phyloP scores from a whole-genome alignment of 2,329 filamentous ascomycete species.

The Fusarium praegraminearum region DNA sequence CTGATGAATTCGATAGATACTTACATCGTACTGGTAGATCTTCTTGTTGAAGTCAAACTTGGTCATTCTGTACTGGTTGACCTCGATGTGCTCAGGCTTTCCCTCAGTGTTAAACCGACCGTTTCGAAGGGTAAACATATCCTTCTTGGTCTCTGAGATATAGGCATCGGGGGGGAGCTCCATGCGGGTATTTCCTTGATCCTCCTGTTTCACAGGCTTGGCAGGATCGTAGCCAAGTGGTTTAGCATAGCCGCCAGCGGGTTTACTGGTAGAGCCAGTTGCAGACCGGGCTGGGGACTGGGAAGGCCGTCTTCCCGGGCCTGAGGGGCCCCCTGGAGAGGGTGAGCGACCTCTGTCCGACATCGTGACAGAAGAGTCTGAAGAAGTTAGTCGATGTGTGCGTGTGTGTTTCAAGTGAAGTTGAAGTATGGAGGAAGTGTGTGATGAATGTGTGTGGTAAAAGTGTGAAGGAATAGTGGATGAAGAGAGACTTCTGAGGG shows the following conservation, averaged over 20 bases:
- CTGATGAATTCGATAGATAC: conserved; percentile 51
- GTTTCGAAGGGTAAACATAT: conserved; percentile 51
- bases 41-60: conserved; percentile 67
- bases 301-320: conserved; percentile 31
- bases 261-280: conserved; percentile 33
- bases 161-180: conserved; percentile 71
- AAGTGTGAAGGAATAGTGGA: conserved; percentile 1
- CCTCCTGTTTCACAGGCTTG: conserved; percentile 46
- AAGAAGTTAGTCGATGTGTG: conserved; percentile 8
- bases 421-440: conserved; percentile 3
- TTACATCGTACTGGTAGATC: conserved; percentile 88
- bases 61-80: conserved; percentile 82
- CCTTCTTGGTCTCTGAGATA: conserved; percentile 51
- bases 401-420: background rate
- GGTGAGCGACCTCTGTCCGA: conserved; percentile 52
- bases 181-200: conserved; percentile 61
- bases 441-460: background rate
- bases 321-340: conserved; percentile 36
- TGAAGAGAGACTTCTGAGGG: background rate
- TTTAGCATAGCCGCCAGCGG: conserved; percentile 41
- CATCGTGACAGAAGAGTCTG: conserved; percentile 43
- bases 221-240: conserved; percentile 61
- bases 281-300: conserved; percentile 40
- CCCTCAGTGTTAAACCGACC: conserved; percentile 68
- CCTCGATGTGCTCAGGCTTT: conserved; percentile 63